Evolutionary conservation across 257 asterid species (phyloP), one percentile per base, ranked within the genome.

Genomic region (Salvia miltiorrhiza): DNA sequence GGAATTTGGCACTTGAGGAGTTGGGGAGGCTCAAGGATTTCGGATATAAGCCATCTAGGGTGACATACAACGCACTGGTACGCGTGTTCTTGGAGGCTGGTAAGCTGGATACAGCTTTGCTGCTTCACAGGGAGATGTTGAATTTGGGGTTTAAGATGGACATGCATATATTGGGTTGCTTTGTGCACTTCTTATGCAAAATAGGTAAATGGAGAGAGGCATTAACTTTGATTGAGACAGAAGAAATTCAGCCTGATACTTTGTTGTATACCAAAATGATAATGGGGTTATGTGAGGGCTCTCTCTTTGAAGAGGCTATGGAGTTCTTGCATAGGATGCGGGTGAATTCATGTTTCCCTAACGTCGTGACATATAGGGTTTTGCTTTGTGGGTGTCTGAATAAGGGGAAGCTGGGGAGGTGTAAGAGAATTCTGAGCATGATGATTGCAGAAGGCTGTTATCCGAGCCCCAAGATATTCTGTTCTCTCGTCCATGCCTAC

Each of bases 371-470:
- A 0, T 93, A 88, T 78, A 85, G 66, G 84, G 61, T 85, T 76
- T 73, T 93, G 76, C 89, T 93, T 20, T 88, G 95, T 75, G 97
- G 92, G 53, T 89, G 93, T 67, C 80, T 93, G 49, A 87, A 90
- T 83, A 87, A 86, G 79, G 86, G 86, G 52, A 88, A 90, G 81
- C 73, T 90, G 59, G 97, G 96, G 16, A 80, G 99, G 82, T 84
- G 96, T 77, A 93, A 90, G 79, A 82, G 96, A 78, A 74, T 93
- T 77, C 83, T 93, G 16, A 84, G 82, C 79, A 89, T 84, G 95
- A 93, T 93, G 99, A 88, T 90, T 67, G 80, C 87, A 1, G 99
- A 93, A 86, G 97, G 96, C 67, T 93, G 99, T 80, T 90, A 83
- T 72, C 99, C 99, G 1, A 85, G 78, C 63, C 96, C 84, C 14